Evolutionary conservation across 306 rosid genomes (phyloP), one percentile per base, ranked within the genome.

Genomic region (Castanea sativa): DNA sequence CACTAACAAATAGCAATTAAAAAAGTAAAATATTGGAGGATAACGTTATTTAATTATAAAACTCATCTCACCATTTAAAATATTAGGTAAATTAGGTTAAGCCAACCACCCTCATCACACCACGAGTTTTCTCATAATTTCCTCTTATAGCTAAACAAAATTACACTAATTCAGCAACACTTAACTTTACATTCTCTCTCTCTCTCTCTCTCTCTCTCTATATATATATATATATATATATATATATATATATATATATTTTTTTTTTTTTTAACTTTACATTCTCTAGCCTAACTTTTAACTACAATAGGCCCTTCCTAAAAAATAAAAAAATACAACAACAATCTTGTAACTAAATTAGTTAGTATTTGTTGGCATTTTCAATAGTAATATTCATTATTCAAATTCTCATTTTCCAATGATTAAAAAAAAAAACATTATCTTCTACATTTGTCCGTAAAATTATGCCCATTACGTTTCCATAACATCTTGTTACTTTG

Each of bases 41-140:
- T 82, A 89, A 86, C 73, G 72, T 79, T 33, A 20, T 70, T 61
- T 73, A 77, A 15, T 13, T 11, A 55, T 18, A 64, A 38, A n/a
- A 15, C 41, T 18, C 33, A 23, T 12, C 20, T 64, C 2, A 15
- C 2, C 38, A 14, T 5, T 27, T 29, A 18, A 68, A n/a, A 35
- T 35, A 33, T 33, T 35, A 68, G 52, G 72, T 9, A 49, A 49
- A 19, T 67, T 59, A 59, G 61, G 71, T 27, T 69, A 19, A 78
- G 38, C 56, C 33, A 58, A 58, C 64, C 7, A 29, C 27, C 43
- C n/a, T 4, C 15, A 10, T 61, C 1, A 11, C 16, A 0, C 51
- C 72, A 19, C 52, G 27, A 68, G 27, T 33, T 68, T 10, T 63
- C 45, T 4, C 14, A 18, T 4, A 5, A 32, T 33, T 67, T 67